Percentiles rank a stretch among this genome's conserved stretches.
Evolutionary conservation across 2,329 filamentous ascomycete genomes (phyloP).

Genomic region (Penicillium griseofulvum): DNA sequence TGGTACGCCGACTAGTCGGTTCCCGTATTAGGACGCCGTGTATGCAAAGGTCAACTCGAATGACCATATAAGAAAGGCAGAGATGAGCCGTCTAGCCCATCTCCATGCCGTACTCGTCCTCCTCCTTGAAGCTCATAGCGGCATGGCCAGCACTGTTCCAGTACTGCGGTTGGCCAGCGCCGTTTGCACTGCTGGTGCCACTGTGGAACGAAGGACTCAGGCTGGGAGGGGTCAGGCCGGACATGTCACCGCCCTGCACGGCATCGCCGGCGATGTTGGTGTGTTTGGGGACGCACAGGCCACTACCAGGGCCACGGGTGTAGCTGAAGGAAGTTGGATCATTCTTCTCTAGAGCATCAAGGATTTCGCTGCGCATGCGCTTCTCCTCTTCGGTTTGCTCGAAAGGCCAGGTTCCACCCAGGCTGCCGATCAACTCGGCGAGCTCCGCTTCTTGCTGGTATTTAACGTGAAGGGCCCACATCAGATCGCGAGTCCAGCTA

Average conservation of each 20-base stretch:
- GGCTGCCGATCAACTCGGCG: slow-evolving; percentile 67
- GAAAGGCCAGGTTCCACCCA: slow-evolving; percentile 75
- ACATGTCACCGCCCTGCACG: slow-evolving; percentile 47
- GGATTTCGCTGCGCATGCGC: slow-evolving; percentile 90
- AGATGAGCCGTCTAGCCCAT: slow-evolving; percentile 33
- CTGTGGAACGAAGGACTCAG: slow-evolving; percentile 70
- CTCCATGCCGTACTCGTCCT: slow-evolving; percentile 91
- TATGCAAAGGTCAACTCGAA: slow-evolving; percentile 29
- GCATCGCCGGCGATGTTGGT: slow-evolving; percentile 87
- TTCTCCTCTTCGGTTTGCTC: slow-evolving; percentile 86
- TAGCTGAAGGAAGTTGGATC: slow-evolving; percentile 75
- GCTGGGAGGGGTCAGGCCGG: slow-evolving; percentile 56
- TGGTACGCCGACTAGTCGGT: slow-evolving; percentile 17
- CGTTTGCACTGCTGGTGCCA: slow-evolving; percentile 63
- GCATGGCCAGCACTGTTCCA: slow-evolving; percentile 54
- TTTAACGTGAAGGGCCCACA: slow-evolving; percentile 93
- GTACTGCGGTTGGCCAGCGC: slow-evolving; percentile 52
- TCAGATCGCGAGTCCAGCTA: slow-evolving; percentile 93
- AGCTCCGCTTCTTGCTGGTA: slow-evolving; percentile 86
- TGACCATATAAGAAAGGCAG: slow-evolving; percentile 5
- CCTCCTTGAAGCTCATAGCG: slow-evolving; percentile 79
- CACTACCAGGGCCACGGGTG: slow-evolving; percentile 76
- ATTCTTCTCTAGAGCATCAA: slow-evolving; percentile 81
- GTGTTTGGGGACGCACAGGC: slow-evolving; percentile 86
- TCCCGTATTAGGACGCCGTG: slow-evolving; percentile 25